A percentile compares a stretch with the other conserved stretches of the same genome.
These are phyloP conservation scores for Neoascochyta sp. DNA, from an alignment of 2,329 filamentous ascomycete species.

Conservation along the genomic window DNA sequence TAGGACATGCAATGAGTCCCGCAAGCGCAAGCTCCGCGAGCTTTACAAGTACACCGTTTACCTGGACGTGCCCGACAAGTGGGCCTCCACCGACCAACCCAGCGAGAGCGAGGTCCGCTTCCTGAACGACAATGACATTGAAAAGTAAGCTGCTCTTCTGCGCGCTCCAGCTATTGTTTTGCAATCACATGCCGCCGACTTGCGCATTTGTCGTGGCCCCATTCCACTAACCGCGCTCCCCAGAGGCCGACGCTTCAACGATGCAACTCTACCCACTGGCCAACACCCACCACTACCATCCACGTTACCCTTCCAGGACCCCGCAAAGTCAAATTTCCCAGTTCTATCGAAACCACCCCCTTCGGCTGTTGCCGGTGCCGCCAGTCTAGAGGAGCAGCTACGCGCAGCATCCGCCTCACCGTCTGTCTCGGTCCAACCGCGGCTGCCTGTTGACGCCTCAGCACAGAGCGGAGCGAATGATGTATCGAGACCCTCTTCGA, in stretches of 20 bases:
- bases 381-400: constrained; percentile 33
- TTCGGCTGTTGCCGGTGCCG: constrained; percentile 15
- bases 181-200: too few species aligned
- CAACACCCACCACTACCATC: constrained; percentile 23
- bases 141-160: constrained; percentile 47
- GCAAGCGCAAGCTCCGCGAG: constrained; percentile 87
- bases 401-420: constrained; percentile 36
- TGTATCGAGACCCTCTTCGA: constrained; percentile 8
- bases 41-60: constrained; percentile 73
- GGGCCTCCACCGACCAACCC: constrained; percentile 52
- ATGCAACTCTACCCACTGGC: constrained; percentile 49
- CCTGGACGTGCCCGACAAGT: constrained; percentile 38
- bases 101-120: constrained; percentile 53
- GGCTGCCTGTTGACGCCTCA: constrained; percentile 17
- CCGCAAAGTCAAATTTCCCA: constrained; percentile 13
- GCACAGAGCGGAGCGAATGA: constrained; percentile 12
- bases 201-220: constrained; percentile 21
- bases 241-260: constrained; percentile 57
- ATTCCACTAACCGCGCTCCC: constrained; percentile 28
- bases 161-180: background rate
- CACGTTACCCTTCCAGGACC: constrained; percentile 21
- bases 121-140: constrained; percentile 56
- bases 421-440: constrained; percentile 23
- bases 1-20: constrained; percentile 63
- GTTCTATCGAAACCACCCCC: constrained; percentile 20